Evolutionary conservation across 495 filamentous ascomycete species (phyloP).

Genomic region (Pseudevernia furfuracea): DNA sequence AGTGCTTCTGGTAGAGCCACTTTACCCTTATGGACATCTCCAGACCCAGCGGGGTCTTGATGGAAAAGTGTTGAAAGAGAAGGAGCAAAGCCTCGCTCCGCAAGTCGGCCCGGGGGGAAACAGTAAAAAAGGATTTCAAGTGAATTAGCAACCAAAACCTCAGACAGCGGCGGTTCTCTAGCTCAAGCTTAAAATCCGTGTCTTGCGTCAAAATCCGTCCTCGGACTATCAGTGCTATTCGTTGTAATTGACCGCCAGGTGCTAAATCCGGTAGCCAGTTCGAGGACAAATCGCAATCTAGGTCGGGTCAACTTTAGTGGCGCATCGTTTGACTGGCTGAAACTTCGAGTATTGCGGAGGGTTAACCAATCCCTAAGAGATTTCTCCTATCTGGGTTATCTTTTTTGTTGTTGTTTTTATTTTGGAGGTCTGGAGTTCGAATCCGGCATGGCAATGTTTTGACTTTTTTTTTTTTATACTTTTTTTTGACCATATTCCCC

Average conservation of each 20-base stretch:
- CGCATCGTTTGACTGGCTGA: not conserved
- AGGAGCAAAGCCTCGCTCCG: not conserved
- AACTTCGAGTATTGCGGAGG: conserved; percentile 8
- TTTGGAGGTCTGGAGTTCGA: not conserved
- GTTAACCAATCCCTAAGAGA: conserved; percentile 4
- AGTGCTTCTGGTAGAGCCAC: not conserved
- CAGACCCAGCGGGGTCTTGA: not conserved
- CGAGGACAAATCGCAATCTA: conserved; percentile 6
- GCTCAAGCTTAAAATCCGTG: not conserved
- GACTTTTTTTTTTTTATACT: not conserved
- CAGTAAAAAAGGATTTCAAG: not conserved
- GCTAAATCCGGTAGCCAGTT: conserved; percentile 2
- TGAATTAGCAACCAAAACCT: not conserved
- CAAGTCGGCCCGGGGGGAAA: not conserved
- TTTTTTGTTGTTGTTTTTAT: not conserved
- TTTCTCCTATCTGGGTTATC: not conserved
- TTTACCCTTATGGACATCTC: not conserved
- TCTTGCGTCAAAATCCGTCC: not conserved
- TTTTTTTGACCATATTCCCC: not conserved
- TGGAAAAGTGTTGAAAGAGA: not conserved
- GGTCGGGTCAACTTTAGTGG: not conserved
- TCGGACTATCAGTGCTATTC: not conserved
- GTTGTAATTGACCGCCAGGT: conserved; percentile 5
- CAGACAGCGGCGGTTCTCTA: not conserved
- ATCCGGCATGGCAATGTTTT: not conserved